Conservation (phyloP, 768 basidiomycete genomes). For the Steccherinum ochraceum region DNA sequence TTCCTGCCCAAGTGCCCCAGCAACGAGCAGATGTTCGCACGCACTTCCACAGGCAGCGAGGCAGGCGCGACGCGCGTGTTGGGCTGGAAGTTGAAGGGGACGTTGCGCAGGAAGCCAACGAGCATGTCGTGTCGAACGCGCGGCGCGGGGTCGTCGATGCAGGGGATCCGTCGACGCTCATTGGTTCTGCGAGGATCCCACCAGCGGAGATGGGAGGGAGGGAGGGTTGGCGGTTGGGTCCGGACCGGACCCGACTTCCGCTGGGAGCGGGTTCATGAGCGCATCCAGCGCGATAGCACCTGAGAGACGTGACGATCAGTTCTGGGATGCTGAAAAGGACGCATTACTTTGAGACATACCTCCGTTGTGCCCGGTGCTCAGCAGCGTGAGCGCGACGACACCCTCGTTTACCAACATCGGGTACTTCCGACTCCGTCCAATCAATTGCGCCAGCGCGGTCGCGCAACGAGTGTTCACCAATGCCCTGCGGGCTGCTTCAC, state of each 20-base stretch:
- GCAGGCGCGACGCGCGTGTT: constrained; percentile 7
- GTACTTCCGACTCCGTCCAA: constrained; percentile 73
- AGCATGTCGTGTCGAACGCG: constrained; percentile 71
- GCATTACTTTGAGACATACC: constrained; percentile 37
- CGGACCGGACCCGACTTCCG: constrained; percentile 23
- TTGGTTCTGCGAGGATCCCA: constrained; percentile 6
- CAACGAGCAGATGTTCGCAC: constrained; percentile 70
- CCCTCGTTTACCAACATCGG: constrained; percentile 87
- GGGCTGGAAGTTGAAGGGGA: neutral
- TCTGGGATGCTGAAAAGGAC: neutral
- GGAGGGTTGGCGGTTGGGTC: constrained; percentile 20
- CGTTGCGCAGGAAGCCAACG: constrained; percentile 50
- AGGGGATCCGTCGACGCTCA: constrained; percentile 18
- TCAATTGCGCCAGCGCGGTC: constrained; percentile 59
- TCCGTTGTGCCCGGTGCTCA: constrained; percentile 60
- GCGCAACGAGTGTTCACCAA: constrained; percentile 51
- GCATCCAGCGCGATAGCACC: constrained; percentile 59
- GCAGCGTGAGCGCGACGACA: constrained; percentile 72
- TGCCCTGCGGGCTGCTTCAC: constrained; percentile 45
- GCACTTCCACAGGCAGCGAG: constrained; percentile 67
- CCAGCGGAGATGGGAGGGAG: constrained; percentile 21
- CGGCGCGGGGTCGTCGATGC: constrained; percentile 39
- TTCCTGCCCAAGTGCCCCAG: constrained; percentile 54
- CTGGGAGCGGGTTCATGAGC: constrained; percentile 43
- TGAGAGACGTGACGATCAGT: constrained; percentile 22